Evolutionary conservation across 2,329 filamentous ascomycete genomes (phyloP), one percentile per base, ranked within the genome.

Genomic region (Fusarium redolens): DNA sequence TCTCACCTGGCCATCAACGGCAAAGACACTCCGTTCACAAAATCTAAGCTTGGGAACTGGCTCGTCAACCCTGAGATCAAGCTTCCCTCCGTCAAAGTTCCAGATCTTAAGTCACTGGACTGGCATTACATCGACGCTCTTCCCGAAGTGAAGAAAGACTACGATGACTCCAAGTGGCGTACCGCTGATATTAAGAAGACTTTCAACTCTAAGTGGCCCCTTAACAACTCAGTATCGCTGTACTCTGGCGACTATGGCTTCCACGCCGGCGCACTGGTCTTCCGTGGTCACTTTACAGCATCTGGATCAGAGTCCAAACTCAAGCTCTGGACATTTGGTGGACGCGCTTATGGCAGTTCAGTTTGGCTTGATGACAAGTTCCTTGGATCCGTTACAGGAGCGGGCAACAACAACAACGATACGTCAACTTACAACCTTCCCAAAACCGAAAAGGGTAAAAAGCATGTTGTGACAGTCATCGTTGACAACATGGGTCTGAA

Each of bases 181-280:
- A 73, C 78, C 0, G 93, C 92, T 2, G 82, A 91, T 67, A 83
- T 89, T 10, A 84, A 82, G 0, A 85, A 84, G 5, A 91, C 90
- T 3, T 88, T 88, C 77, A 94, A 94, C 79, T 89, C 87, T 0
- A 82, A 85, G 22, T 77, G 81, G 28, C 82, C 86, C 4, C 82
- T 92, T 4, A 86, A 84, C 1, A 95, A 93, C 0, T 90, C 92
- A 0, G 90, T 88, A 0, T 91, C 89, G 0, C 86, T 95, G 0
- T 93, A 92, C 75, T 86, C 86, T 1, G 88, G 88, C 20, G 93
- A 95, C 80, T 95, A 95, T 76, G 92, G 92, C 30, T 95, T 90
- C 81, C 86, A 93, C 78, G 86, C 90, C 0, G 92, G 93, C 6
- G 88, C 88, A 3, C 84, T 95, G 0, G 74, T 95, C 52, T 95